Base-by-base conservation (phyloP, 2,329 filamentous ascomycete genomes). In the Alternaria sp. region DNA sequence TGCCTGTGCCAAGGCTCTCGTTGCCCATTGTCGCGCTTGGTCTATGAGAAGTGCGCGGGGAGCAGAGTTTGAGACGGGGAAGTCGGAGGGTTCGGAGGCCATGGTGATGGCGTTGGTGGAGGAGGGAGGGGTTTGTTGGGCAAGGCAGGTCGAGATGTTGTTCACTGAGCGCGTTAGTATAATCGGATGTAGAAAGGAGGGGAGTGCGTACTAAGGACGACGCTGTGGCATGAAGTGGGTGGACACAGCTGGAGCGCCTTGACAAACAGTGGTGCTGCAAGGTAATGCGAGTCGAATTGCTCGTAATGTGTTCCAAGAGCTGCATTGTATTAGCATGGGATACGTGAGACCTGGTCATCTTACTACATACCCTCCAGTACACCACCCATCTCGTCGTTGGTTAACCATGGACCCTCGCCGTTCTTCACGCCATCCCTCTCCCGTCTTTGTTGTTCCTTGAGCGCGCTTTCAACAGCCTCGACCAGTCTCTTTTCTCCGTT, bases 191-290 rank as follows among this genome's bases (percentile, higher is more conserved):
- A 1, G 31, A 17, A 10, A n/a, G 29, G 24, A 34, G 39, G 10
- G 8, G 29, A 21, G 4, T 62, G 82, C 84, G 73, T 82, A 90
- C 84, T 96, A 72, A 97, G 82, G 13, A 93, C 84, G 28, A 92
- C 90, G 50, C 90, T 88, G 74, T 96, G 93, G 74, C 93, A 97
- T 29, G 82, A 85, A 24, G 80, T 82, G 1, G 79, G 79, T 3
- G 86, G 83, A 74, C 86, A 89, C 44, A 95, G 79, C 17, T 88
- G 84, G 33, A 97, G 82, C 5, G 93, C 92, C 72, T 96, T 92
- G 69, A 97, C 86, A 75, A 93, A 96, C 29, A 97, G 83, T 3
- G 93, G 93, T 23, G 93, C 85, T 5, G 93, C 90, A 2, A 97
- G 87, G 66, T 94, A 91, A 71, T 92, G 89, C 67, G 91, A 87